These are phyloP conservation scores for Emiliania huxleyi DNA, from an alignment of 78 protist genomes.

Conservation along the genomic window DNA sequence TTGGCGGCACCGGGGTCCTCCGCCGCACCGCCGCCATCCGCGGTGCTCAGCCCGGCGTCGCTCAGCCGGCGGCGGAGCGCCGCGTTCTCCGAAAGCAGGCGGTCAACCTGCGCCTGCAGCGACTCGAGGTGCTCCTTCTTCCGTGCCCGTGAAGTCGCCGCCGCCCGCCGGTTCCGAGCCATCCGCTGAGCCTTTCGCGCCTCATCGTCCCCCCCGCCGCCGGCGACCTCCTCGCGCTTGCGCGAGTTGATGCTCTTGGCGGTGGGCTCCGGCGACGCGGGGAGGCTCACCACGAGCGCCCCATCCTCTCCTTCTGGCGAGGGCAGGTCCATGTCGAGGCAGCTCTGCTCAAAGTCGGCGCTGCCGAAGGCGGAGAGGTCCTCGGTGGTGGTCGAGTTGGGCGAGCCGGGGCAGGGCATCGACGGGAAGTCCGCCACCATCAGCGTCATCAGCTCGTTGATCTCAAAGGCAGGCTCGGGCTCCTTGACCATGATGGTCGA, in stretches of 20 bases:
- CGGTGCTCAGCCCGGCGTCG: neutral
- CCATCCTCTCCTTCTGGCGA: neutral
- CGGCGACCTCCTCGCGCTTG: too few species aligned
- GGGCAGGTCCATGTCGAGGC: neutral
- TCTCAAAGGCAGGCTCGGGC: neutral
- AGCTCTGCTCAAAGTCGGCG: neutral
- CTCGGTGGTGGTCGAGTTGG: neutral
- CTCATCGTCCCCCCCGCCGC: neutral
- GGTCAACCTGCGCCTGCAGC: neutral
- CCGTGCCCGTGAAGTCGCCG: neutral
- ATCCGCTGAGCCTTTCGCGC: neutral
- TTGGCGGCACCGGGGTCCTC: too few species aligned
- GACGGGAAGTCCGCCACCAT: neutral
- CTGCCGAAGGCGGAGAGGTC: neutral
- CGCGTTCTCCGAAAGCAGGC: neutral
- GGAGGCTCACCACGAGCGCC: too few species aligned
- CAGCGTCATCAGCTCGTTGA: neutral
- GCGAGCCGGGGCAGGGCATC: neutral
- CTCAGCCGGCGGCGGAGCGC: neutral
- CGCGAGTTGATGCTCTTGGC: too few species aligned
- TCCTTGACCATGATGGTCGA: neutral
- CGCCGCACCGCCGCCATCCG: too few species aligned
- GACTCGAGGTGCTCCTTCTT: neutral
- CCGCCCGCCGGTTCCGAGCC: neutral
- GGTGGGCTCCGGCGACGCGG: too few species aligned